These are phyloP conservation scores for Colletotrichum orbiculare DNA, from an alignment of 2,329 filamentous ascomycete species.

Conservation along the genomic window DNA sequence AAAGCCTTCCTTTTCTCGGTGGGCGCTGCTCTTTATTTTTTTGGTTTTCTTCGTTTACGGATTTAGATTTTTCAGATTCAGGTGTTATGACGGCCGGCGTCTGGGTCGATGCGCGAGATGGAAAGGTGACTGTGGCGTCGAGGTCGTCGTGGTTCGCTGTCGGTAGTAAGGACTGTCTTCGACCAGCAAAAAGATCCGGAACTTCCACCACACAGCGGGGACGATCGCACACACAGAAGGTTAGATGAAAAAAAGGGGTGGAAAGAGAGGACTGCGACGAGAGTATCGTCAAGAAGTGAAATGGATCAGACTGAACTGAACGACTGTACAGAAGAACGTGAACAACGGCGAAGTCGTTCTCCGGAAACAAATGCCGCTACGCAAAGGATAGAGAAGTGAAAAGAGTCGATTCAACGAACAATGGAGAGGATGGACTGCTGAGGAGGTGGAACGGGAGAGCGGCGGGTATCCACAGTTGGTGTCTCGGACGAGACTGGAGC, in stretches of 20 bases:
- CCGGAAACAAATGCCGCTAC: conserved; percentile 13
- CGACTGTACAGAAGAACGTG: conserved; percentile 34
- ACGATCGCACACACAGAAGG: conserved; percentile 19
- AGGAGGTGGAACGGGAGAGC: conserved; percentile 30
- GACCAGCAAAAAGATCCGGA: conserved; percentile 34
- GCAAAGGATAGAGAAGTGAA: conserved; percentile 11
- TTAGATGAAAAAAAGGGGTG: background rate
- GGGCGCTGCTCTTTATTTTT: conserved; percentile 14
- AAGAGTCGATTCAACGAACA: conserved; percentile 10
- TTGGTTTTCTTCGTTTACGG: conserved; percentile 10
- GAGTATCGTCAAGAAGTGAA: conserved; percentile 30
- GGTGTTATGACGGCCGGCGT: conserved; percentile 51
- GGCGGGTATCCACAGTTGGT: conserved; percentile 26
- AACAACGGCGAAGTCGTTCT: conserved; percentile 22
- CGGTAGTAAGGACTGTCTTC: conserved; percentile 37
- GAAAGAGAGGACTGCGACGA: conserved; percentile 33
- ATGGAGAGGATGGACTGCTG: conserved; percentile 2
- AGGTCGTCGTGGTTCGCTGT: conserved; percentile 16
- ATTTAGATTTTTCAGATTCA: background rate
- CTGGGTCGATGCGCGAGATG: conserved; percentile 25
- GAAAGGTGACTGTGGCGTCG: background rate
- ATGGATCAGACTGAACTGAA: conserved; percentile 29
- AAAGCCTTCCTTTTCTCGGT: conserved; percentile 20
- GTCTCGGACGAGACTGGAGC: conserved; percentile 34
- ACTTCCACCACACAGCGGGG: conserved; percentile 35